Conservation (phyloP, 2,329 filamentous ascomycete genomes). For the Juglanconis oblonga region DNA sequence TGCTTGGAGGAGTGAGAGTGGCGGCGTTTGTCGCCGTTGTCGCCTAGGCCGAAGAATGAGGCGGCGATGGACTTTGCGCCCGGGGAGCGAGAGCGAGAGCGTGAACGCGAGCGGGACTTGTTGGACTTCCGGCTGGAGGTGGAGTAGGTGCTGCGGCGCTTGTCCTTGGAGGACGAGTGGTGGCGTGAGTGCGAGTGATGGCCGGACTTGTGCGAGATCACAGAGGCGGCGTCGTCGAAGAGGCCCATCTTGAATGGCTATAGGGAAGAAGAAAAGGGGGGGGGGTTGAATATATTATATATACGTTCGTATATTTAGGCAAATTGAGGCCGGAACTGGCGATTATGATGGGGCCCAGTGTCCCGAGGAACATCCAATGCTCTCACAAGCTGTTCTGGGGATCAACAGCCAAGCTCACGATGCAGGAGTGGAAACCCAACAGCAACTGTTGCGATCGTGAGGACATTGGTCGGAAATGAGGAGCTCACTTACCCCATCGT, state of each 20-base stretch:
- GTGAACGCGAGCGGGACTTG: slow-evolving; percentile 29
- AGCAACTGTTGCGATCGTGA: slow-evolving; percentile 6
- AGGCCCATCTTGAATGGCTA: slow-evolving; percentile 27
- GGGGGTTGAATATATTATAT: not conserved
- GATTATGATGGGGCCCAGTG: slow-evolving; percentile 2
- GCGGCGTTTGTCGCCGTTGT: slow-evolving; percentile 28
- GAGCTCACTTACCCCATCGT: slow-evolving; percentile 1
- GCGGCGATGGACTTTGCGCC: slow-evolving; percentile 36
- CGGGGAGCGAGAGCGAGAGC: slow-evolving; percentile 36
- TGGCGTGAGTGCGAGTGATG: slow-evolving; percentile 20
- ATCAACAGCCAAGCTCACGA: slow-evolving; percentile 8
- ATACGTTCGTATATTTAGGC: not conserved
- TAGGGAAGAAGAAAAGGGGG: not conserved
- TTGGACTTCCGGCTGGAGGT: slow-evolving; percentile 9
- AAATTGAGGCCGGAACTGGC: not conserved
- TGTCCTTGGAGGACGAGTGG: slow-evolving; percentile 22
- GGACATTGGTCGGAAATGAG: slow-evolving; percentile 5
- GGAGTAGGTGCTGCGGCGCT: slow-evolving; percentile 23
- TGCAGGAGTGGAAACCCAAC: not conserved
- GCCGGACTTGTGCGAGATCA: slow-evolving; percentile 25
- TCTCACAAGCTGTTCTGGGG: slow-evolving; percentile 8
- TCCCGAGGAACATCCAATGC: not conserved
- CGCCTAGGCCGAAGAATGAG: slow-evolving; percentile 42
- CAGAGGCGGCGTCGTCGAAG: slow-evolving; percentile 31
- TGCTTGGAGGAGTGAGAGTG: slow-evolving; percentile 21